These are phyloP conservation scores for Setaria italica DNA, from an alignment of 202 grass and related monocot species.

Conservation along the genomic window DNA sequence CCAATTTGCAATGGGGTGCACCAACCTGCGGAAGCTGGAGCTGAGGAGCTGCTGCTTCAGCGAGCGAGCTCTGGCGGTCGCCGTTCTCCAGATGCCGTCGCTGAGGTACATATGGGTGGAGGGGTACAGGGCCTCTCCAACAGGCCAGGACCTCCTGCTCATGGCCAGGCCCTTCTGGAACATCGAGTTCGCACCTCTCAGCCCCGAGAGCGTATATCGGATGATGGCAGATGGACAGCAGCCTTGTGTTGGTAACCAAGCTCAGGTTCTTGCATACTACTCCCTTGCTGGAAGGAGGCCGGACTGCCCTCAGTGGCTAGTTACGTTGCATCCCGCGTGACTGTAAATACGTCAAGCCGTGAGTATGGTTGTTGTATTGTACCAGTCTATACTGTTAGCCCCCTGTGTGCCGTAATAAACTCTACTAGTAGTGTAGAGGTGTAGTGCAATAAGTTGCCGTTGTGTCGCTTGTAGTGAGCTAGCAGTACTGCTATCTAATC, in stretches of 20 bases:
- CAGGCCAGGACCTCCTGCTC: slow-evolving; percentile 59
- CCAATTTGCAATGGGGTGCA: slow-evolving; percentile 72
- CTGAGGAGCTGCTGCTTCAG: slow-evolving; percentile 85
- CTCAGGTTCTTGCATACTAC: slow-evolving; percentile 91
- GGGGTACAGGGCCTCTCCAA: slow-evolving; percentile 76
- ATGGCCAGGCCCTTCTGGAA: slow-evolving; percentile 94
- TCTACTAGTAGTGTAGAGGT: slow-evolving; percentile 42
- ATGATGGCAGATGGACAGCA: slow-evolving; percentile 41
- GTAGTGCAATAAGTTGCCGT: slow-evolving; percentile 53
- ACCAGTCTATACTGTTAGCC: slow-evolving; percentile 29
- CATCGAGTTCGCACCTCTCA: slow-evolving; percentile 76
- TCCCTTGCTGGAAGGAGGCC: slow-evolving; percentile 77
- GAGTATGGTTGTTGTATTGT: slow-evolving; percentile 38
- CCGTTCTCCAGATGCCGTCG: slow-evolving; percentile 62
- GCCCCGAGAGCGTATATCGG: not conserved
- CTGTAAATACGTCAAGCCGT: slow-evolving; percentile 56
- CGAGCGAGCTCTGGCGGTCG: slow-evolving; percentile 70
- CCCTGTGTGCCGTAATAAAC: slow-evolving; percentile 52
- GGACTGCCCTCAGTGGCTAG: slow-evolving; percentile 69
- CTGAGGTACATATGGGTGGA: slow-evolving; percentile 94
- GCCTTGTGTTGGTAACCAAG: slow-evolving; percentile 50
- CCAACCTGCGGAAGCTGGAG: slow-evolving; percentile 80
- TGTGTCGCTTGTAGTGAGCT: slow-evolving; percentile 35
- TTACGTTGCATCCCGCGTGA: slow-evolving; percentile 70
- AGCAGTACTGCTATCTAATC: slow-evolving; percentile 45